Evolutionary conservation across 164 flowering plant genomes (phyloP).

Genomic region (Aristolochia californica): DNA sequence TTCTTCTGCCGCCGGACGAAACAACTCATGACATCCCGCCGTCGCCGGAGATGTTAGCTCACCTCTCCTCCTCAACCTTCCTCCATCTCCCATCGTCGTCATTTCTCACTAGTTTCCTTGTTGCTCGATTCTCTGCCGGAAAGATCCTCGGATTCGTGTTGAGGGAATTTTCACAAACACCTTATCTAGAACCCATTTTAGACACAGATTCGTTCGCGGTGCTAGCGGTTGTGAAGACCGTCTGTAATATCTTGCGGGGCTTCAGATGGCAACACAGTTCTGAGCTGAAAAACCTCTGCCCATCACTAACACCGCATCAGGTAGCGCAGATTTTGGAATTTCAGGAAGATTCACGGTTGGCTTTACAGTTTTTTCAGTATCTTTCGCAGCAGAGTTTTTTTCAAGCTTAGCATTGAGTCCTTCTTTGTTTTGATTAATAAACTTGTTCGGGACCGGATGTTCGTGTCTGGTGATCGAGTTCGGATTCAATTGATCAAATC

Average conservation of each 20-base stretch:
- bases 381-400: conserved; percentile 38
- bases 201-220: too few species aligned
- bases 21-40: conserved; percentile 4
- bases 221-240: conserved; percentile 7
- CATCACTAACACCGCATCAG: conserved; percentile 32
- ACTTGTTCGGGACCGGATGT: conserved; percentile 31
- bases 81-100: neutral
- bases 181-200: neutral
- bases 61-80: conserved; percentile 6
- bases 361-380: conserved; percentile 50
- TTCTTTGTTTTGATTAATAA: conserved; percentile 42
- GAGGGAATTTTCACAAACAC: too few species aligned
- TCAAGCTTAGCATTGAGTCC: conserved; percentile 40
- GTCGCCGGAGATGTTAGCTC: too few species aligned
- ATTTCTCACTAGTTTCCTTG: too few species aligned
- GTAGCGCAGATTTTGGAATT: conserved; percentile 33
- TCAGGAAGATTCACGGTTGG: conserved; percentile 27
- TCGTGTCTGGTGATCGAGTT: conserved; percentile 44
- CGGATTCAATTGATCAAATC: conserved; percentile 57
- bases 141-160: too few species aligned
- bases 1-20: neutral
- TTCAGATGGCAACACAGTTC: conserved; percentile 30
- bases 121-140: too few species aligned
- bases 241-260: conserved; percentile 27
- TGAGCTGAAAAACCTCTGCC: conserved; percentile 26